Conservation (phyloP, 1,139 yeast species). For the Nakaseomyces bracarensis region DNA sequence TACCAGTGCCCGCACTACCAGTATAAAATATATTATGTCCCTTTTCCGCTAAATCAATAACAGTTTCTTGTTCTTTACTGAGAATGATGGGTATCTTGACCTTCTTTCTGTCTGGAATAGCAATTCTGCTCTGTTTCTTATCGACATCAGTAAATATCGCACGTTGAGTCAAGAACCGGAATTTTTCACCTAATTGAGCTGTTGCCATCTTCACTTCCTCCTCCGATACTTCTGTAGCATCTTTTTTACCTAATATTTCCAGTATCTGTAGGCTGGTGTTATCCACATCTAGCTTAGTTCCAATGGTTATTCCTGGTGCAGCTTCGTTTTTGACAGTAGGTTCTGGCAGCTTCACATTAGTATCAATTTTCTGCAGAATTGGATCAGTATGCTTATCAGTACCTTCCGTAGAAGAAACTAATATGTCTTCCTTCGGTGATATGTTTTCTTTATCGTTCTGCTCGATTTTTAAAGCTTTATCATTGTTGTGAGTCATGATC, state of each 20-base stretch:
- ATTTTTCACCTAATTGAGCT: conserved; percentile 16
- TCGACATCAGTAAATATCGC: conserved; percentile 16
- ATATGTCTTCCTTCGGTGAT: no score
- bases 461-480: no score
- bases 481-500: no score
- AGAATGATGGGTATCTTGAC: conserved; percentile 36
- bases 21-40: conserved; percentile 70
- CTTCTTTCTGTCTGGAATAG: conserved; percentile 22
- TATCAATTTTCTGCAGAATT: no score
- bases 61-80: conserved; percentile 63
- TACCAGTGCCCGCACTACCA: conserved; percentile 97
- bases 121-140: conserved; percentile 11
- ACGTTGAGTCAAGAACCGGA: conserved; percentile 22
- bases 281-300: neutral
- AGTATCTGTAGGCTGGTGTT: neutral
- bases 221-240: conserved; percentile 12
- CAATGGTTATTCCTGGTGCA: neutral
- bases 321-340: neutral
- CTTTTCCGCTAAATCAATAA: conserved; percentile 56
- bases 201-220: neutral
- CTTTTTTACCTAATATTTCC: conserved; percentile 9
- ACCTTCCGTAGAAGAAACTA: no score
- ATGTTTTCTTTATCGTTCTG: no score
- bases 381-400: no score
- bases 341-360: neutral